Evolutionary conservation across 2,329 filamentous ascomycete species (phyloP), one percentile per base, ranked within the genome.

Genomic region (Aspergillus pseudoglaucus): DNA sequence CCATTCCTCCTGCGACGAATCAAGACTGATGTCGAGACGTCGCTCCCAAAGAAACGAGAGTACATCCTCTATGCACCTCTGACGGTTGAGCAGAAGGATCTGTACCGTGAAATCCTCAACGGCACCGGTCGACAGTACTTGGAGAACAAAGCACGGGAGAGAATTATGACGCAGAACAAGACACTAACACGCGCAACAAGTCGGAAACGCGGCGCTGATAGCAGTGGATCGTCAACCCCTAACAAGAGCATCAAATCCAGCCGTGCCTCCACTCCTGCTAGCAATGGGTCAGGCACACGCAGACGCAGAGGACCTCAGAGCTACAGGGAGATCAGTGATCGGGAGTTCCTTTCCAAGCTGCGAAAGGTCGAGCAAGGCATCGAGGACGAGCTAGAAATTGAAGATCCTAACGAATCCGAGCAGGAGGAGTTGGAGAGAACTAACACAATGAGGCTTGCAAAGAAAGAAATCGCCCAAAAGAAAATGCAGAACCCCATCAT

Each of bases 51-150:
- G 69, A 98, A 98, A 73, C 82, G 93, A 23, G 93, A 98, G 66
- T 98, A 98, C 56, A 87, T 98, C 3, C 73, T 98, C 0, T 97
- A 93, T 59, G 93, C 93, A 0, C 93, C 93, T 0, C 82, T 98
- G 70, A 95, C 90, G 0, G 80, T 83, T 20, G 89, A 93, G 56
- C 93, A 98, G 63, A 88, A 90, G 2, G 91, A 96, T 48, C 70
- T 98, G 0, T 98, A 98, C 62, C 80, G 90, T 23, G 80, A 86
- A 14, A 95, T 91, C 50, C 72, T 97, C 1, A 89, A 95, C 57
- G 82, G 86, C 45, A 94, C 90, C 2, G 70, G 71, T 15, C 67
- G 74, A 32, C 62, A 69, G 22, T 75, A 76, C 44, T 67, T 77
- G 37, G 73, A 76, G 55, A 68, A 69, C 41, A 77, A 77, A 57